phyloP scores from a whole-genome alignment of 345 rosid species.

The Passiflora organensis region DNA sequence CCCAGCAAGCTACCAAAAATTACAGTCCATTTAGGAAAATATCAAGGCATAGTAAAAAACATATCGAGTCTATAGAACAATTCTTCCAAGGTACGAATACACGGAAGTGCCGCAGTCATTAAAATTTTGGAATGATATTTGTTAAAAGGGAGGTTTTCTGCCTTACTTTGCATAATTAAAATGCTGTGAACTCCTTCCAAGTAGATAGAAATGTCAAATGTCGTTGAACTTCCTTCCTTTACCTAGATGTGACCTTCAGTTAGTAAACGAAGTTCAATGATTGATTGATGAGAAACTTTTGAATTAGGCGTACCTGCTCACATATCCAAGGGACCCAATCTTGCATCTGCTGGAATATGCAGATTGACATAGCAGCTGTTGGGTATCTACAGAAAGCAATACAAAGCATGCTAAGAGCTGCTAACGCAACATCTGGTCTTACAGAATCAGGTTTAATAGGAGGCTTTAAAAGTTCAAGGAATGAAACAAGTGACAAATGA shows the following conservation, averaged over 20 bases:
- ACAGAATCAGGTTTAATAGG: conserved; percentile 36
- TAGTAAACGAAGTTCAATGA: conserved; percentile 2
- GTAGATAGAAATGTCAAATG: conserved; percentile 50
- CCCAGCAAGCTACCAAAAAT: background rate
- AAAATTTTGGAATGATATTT: conserved; percentile 1
- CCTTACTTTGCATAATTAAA: conserved; percentile 63
- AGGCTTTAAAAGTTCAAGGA: conserved; percentile 52
- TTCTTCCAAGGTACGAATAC: no score
- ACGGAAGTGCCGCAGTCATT: no score
- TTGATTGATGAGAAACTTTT: conserved; percentile 5
- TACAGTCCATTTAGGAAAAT: no score
- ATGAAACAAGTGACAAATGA: conserved; percentile 44
- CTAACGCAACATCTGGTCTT: conserved; percentile 49
- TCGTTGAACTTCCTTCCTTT: conserved; percentile 34
- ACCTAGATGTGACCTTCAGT: conserved; percentile 39
- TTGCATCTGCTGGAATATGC: conserved; percentile 54
- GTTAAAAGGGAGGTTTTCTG: conserved; percentile 7
- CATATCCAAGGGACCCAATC: conserved; percentile 79
- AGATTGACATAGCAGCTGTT: conserved; percentile 39
- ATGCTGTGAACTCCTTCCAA: conserved; percentile 70
- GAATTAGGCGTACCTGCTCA: conserved; percentile 47
- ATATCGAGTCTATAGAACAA: background rate
- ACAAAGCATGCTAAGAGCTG: conserved; percentile 81
- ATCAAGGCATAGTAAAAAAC: background rate
- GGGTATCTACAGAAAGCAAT: conserved; percentile 62